phyloP scores from a whole-genome alignment of 805 yeast species.

The Clavispora vitiphila region DNA sequence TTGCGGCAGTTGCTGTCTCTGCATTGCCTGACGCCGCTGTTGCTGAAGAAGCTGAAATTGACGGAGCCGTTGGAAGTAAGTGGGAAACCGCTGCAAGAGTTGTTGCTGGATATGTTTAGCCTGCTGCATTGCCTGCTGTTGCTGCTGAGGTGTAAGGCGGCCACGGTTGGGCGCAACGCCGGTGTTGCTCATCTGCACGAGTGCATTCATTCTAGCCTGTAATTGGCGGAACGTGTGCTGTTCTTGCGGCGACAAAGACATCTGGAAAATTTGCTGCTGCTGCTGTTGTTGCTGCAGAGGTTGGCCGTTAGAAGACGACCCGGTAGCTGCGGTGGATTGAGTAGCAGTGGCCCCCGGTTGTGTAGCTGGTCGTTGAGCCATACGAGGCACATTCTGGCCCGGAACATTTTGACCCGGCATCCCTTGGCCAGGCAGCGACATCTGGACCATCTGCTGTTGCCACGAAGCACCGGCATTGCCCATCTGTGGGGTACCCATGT shows the following conservation, averaged over 20 bases:
- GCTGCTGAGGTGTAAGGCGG: slow-evolving; percentile 38
- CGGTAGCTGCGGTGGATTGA: no score
- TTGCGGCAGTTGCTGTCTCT: slow-evolving; percentile 16
- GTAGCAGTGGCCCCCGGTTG: slow-evolving; percentile 5
- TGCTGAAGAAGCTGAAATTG: slow-evolving; percentile 32
- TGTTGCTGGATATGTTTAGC: slow-evolving; percentile 35
- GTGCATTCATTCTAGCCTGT: slow-evolving; percentile 35
- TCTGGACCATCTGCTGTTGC: slow-evolving; percentile 9
- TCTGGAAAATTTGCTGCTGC: slow-evolving; percentile 43
- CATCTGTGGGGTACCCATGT: slow-evolving; percentile 6
- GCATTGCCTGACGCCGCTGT: slow-evolving; percentile 15
- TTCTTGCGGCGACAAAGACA: slow-evolving; percentile 35
- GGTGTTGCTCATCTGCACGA: slow-evolving; percentile 38
- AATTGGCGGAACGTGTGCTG: slow-evolving; percentile 38
- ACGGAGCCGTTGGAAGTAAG: slow-evolving; percentile 33
- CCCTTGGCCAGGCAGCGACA: slow-evolving; percentile 1
- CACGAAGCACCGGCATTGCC: slow-evolving; percentile 6
- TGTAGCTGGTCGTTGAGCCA: slow-evolving; percentile 9
- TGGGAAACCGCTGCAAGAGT: slow-evolving; percentile 31
- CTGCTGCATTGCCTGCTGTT: slow-evolving; percentile 41
- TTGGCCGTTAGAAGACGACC: slow-evolving; percentile 3
- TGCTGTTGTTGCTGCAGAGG: slow-evolving; percentile 25
- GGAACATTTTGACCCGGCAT: no score
- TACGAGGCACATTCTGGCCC: slow-evolving; percentile 3
- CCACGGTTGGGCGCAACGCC: slow-evolving; percentile 41